Conservation (phyloP, 1,139 yeast species). For the Candida buenavistaensis region DNA sequence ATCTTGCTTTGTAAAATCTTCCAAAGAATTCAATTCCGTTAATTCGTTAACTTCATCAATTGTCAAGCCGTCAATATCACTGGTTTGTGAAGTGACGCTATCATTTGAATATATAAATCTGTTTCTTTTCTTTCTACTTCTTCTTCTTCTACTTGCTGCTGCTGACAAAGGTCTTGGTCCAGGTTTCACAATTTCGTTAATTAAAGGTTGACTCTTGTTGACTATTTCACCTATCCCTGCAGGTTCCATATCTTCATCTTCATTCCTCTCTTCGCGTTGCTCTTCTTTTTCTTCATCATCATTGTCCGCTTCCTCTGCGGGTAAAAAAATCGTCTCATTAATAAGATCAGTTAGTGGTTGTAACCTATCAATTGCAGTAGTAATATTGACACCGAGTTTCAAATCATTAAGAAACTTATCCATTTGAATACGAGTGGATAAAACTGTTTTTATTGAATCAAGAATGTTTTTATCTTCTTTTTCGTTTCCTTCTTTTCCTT, state of each 20-base stretch:
- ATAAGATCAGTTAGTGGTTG: slow-evolving; percentile 55
- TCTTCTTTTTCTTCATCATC: slow-evolving; percentile 24
- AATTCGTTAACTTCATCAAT: slow-evolving; percentile 35
- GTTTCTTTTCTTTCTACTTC: slow-evolving; percentile 6
- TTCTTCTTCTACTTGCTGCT: slow-evolving; percentile 11
- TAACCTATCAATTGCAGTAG: slow-evolving; percentile 55
- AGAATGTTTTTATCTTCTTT: slow-evolving; percentile 26
- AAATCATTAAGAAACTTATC: slow-evolving; percentile 51
- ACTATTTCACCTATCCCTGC: slow-evolving; percentile 53
- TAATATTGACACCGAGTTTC: slow-evolving; percentile 50
- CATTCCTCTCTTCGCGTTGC: slow-evolving; percentile 11
- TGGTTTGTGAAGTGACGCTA: slow-evolving; percentile 20
- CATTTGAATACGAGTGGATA: slow-evolving; percentile 48
- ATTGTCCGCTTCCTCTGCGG: slow-evolving; percentile 42
- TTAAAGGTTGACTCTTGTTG: slow-evolving; percentile 47
- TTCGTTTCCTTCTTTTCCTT: slow-evolving; percentile 15
- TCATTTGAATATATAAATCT: slow-evolving; percentile 17
- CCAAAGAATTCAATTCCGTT: slow-evolving; percentile 40
- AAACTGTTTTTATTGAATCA: slow-evolving; percentile 38
- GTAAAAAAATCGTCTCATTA: slow-evolving; percentile 49
- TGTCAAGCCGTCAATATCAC: slow-evolving; percentile 44
- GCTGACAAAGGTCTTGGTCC: slow-evolving; percentile 18
- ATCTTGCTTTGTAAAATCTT: slow-evolving; percentile 51
- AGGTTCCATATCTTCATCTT: slow-evolving; percentile 46
- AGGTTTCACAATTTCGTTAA: slow-evolving; percentile 53